Conservation (phyloP, 2,329 filamentous ascomycete genomes). For the Penicillium concentricum region DNA sequence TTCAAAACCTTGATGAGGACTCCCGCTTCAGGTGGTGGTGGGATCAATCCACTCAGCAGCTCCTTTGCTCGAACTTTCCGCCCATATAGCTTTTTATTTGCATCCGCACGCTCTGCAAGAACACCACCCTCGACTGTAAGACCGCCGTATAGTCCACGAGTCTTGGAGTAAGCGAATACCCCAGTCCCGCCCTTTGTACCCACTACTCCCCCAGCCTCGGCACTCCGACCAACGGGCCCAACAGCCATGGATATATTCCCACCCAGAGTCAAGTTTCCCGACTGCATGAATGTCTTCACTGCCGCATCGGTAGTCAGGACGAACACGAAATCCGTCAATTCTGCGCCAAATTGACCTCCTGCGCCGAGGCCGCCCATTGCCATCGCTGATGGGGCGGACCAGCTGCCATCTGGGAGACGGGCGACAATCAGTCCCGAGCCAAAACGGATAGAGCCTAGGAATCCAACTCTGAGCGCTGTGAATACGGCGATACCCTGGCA, state of each 20-base stretch:
- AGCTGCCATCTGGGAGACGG: slow-evolving; percentile 46
- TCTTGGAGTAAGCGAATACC: slow-evolving; percentile 95
- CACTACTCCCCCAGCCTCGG: slow-evolving; percentile 91
- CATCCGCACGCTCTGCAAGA: slow-evolving; percentile 89
- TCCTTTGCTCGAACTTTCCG: slow-evolving; percentile 75
- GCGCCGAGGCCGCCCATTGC: slow-evolving; percentile 49
- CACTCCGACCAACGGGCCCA: slow-evolving; percentile 88
- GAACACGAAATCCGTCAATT: slow-evolving; percentile 74
- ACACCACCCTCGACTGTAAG: slow-evolving; percentile 89
- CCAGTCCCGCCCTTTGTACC: slow-evolving; percentile 83
- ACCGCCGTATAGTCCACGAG: slow-evolving; percentile 91
- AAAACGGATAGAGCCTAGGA: slow-evolving; percentile 49
- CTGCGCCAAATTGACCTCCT: slow-evolving; percentile 51
- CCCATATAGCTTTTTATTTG: slow-evolving; percentile 94
- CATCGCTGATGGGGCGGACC: slow-evolving; percentile 52
- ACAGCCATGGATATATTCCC: slow-evolving; percentile 97
- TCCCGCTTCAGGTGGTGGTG: slow-evolving; percentile 74
- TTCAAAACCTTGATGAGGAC: slow-evolving; percentile 82
- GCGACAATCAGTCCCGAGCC: slow-evolving; percentile 51
- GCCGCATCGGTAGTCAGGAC: slow-evolving; percentile 88
- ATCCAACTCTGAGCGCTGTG: slow-evolving; percentile 49
- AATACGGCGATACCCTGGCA: slow-evolving; percentile 47
- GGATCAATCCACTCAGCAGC: slow-evolving; percentile 73
- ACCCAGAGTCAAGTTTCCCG: slow-evolving; percentile 84
- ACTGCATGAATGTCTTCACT: slow-evolving; percentile 89